phyloP scores from a whole-genome alignment of 2,329 filamentous ascomycete species.

The Aureobasidium pullulans region DNA sequence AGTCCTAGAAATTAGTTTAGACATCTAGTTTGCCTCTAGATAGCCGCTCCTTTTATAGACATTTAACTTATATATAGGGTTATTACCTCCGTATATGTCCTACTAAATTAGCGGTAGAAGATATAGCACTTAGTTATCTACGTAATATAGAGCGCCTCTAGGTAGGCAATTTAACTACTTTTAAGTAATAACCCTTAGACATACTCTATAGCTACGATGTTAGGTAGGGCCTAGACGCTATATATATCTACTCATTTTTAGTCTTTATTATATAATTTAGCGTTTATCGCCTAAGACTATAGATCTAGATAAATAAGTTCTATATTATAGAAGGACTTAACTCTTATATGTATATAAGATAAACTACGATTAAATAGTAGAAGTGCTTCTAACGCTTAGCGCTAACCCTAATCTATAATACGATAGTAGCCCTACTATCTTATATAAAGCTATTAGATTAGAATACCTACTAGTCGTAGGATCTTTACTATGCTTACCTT shows the following conservation, averaged over 20 bases:
- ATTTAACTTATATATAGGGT: not conserved
- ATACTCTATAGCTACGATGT: not conserved
- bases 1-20: not conserved
- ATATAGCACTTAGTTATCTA: not conserved
- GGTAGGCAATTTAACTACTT: not conserved
- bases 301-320: not conserved
- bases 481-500: too few relatives aligned
- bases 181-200: not conserved
- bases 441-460: too few relatives aligned
- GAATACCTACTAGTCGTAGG: too few relatives aligned
- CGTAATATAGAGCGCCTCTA: not conserved
- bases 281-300: not conserved
- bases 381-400: too few relatives aligned
- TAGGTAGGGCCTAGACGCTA: not conserved
- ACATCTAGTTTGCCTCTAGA: not conserved
- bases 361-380: too few relatives aligned
- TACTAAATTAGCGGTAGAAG: not conserved
- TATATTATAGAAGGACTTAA: not conserved
- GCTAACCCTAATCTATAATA: too few relatives aligned
- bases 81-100: not conserved
- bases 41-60: not conserved
- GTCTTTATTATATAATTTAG: not conserved
- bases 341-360: not conserved
- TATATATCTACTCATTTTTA: not conserved
- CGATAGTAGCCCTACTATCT: too few relatives aligned